Conservation (phyloP, 1,284 basidiomycete species). For the Cystobasidiaceae sp. region DNA sequence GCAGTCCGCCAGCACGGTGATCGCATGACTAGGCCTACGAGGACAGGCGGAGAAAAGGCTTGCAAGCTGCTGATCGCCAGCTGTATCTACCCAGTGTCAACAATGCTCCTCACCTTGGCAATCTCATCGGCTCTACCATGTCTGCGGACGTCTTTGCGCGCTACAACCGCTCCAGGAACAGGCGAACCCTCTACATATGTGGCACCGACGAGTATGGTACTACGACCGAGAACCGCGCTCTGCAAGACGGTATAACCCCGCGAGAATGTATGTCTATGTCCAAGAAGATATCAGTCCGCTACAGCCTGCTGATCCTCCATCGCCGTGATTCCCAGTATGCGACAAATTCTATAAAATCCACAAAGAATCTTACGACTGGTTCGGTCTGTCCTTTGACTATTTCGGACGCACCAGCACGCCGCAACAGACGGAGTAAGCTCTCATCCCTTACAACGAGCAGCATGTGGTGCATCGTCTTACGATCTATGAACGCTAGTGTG, state of each 20-base stretch:
- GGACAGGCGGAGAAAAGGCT: background rate
- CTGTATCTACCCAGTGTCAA: conserved; percentile 60
- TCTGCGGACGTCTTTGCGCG: conserved; percentile 96
- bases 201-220: conserved; percentile 99
- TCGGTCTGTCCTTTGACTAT: conserved; percentile 86
- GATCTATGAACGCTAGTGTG: conserved; percentile 58
- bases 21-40: background rate
- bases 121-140: conserved; percentile 93
- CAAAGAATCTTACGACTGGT: conserved; percentile 91
- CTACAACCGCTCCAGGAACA: conserved; percentile 57
- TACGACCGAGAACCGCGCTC: conserved; percentile 93
- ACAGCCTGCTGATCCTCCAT: background rate
- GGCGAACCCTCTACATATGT: conserved; percentile 61
- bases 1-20: background rate
- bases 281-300: too few species aligned
- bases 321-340: conserved; percentile 50
- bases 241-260: conserved; percentile 87
- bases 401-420: conserved; percentile 93
- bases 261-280: conserved; percentile 52
- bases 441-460: background rate
- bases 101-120: conserved; percentile 98
- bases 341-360: conserved; percentile 91
- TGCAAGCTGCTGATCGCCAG: background rate
- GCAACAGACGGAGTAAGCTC: conserved; percentile 73
- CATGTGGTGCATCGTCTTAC: background rate